Evolutionary conservation across 23 red algal species (phyloP), one percentile per base, ranked within the genome.

Genomic region (Gracilaria domingensis): DNA sequence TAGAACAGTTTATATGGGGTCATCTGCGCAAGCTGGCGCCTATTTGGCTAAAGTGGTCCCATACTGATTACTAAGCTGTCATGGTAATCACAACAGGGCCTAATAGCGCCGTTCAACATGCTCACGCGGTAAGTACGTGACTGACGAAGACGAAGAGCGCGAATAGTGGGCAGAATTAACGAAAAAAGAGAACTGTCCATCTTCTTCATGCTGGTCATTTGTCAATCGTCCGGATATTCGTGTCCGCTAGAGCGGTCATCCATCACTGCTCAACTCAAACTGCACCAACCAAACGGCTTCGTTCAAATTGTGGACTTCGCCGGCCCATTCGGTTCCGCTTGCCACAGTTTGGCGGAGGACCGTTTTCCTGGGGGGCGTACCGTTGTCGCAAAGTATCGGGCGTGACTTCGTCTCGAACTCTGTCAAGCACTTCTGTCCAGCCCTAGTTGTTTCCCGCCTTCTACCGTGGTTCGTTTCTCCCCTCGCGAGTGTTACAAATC

Each of bases 21-120:
- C 67, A 73, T 73, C 38, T n/a, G 72, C 72, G 72, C 39, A 45
- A 48, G 72, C 45, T 77, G 72, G 72, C 64, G 16, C 64, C 72
- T 77, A 77, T 77, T 77, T 77, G 72, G 72, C 40, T 77, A 49
- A 73, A 77, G 72, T 77, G 72, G 72, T 77, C 72, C 72, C 72
- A 8, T 25, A 6, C n/a, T 25, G 30, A 30, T 14, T 77, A 48
- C 16, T 50, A 49, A 77, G 26, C 72, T 77, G 34, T 11, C 13
- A 30, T 28, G 39, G 23, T 28, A 50, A 24, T 48, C 72, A 34
- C 45, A 28, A 30, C 72, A 42, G 72, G 72, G 72, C 72, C 24
- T 77, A 77, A 49, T 77, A 77, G 72, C 39, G 17, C 5, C 1
- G 20, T 7, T 11, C 38, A 40, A 73, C 35, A 73, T 23, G 20